phyloP scores from a whole-genome alignment of 2,329 filamentous ascomycete genomes.

The Apiospora marii region DNA sequence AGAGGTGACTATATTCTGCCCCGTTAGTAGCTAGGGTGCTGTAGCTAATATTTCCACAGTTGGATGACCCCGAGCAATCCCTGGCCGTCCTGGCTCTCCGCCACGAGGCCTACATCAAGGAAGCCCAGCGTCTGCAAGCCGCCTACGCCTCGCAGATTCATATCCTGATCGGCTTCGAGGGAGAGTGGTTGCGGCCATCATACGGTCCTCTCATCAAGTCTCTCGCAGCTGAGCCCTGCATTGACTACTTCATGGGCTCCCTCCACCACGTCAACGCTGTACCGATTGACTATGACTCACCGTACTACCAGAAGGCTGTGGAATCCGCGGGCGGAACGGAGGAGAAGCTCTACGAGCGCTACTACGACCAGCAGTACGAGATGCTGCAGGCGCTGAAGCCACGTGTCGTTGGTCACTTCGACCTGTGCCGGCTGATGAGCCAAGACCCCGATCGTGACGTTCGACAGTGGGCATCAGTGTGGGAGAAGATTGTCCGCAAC shows the following conservation, averaged over 20 bases:
- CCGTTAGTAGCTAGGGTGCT: constrained; percentile 14
- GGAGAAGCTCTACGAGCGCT: constrained; percentile 78
- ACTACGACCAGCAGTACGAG: constrained; percentile 86
- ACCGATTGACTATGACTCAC: constrained; percentile 86
- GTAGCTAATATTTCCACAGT: constrained; percentile 45
- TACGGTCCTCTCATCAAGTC: constrained; percentile 64
- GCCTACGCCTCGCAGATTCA: constrained; percentile 76
- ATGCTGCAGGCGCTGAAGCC: constrained; percentile 81
- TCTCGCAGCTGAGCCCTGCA: constrained; percentile 65
- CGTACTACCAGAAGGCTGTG: constrained; percentile 71
- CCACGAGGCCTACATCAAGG: constrained; percentile 76
- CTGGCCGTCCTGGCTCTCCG: constrained; percentile 59
- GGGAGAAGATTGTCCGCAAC: constrained; percentile 78
- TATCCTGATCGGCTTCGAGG: constrained; percentile 89
- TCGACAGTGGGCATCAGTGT: constrained; percentile 67
- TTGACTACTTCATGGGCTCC: constrained; percentile 93
- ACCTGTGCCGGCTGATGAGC: constrained; percentile 85
- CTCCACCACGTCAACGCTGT: constrained; percentile 88
- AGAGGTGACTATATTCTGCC: constrained; percentile 64
- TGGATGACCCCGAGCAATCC: constrained; percentile 56
- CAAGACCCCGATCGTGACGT: constrained; percentile 71
- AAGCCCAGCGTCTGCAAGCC: constrained; percentile 76
- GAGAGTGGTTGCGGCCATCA: constrained; percentile 84
- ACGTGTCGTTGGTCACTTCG: constrained; percentile 89
- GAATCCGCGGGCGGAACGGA: constrained; percentile 57